Evolutionary conservation across 176 grass and related monocot species (phyloP).

Genomic region (Paspalum notatum): DNA sequence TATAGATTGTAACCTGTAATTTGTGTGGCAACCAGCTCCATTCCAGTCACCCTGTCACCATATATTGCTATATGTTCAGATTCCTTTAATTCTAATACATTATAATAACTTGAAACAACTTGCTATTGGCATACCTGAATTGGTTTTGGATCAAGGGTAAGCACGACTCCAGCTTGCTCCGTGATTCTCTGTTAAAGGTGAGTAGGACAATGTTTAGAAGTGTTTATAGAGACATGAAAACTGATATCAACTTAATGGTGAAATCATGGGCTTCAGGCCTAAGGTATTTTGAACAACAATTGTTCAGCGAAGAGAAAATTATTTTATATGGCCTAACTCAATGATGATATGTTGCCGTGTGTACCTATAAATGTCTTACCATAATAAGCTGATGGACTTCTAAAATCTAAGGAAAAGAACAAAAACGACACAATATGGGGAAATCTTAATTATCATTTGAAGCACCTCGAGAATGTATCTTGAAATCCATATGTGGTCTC

Average conservation of each 20-base stretch:
- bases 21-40: slow-evolving; percentile 98
- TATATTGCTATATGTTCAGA: slow-evolving; percentile 4
- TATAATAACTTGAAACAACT: slow-evolving; percentile 26
- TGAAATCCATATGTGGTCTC: slow-evolving; percentile 94
- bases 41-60: slow-evolving; percentile 95
- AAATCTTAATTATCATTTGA: slow-evolving; percentile 10
- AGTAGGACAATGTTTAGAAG: slow-evolving; percentile 39
- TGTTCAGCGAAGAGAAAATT: not conserved
- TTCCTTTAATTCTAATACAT: slow-evolving; percentile 11
- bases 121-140: slow-evolving; percentile 68
- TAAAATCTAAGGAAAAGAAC: not conserved
- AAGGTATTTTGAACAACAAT: not conserved
- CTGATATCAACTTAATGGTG: not conserved
- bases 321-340: not conserved
- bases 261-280: slow-evolving; percentile 4
- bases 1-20: slow-evolving; percentile 67
- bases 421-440: not conserved
- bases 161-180: slow-evolving; percentile 94
- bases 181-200: slow-evolving; percentile 85
- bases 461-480: slow-evolving; percentile 99
- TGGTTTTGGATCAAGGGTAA: slow-evolving; percentile 97
- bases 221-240: not conserved
- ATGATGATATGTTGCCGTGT: not conserved
- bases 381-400: not conserved
- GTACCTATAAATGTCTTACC: not conserved